These are phyloP conservation scores for Coemansia asiatica DNA, from an alignment of 192 early-diverging fungal species.

Conservation along the genomic window DNA sequence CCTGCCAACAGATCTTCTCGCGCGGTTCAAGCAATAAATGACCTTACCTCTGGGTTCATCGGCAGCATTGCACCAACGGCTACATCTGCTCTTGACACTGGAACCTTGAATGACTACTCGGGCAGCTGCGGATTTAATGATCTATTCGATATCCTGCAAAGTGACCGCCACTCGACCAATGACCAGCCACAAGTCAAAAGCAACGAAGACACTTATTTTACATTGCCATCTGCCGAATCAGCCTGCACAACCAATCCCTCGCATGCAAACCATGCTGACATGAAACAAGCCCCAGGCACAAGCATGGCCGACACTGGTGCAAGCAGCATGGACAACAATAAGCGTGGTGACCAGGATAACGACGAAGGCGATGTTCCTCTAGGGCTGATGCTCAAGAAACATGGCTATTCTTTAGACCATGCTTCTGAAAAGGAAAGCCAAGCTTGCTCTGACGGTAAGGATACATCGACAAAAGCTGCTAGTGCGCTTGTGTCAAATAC, in stretches of 20 bases:
- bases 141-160: conserved; percentile 23
- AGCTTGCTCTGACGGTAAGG: background rate
- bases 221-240: background rate
- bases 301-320: background rate
- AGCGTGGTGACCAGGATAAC: background rate
- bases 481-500: background rate
- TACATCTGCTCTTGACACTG: conserved; percentile 1
- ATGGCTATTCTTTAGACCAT: background rate
- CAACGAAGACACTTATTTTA: background rate
- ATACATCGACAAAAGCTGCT: background rate
- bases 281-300: background rate
- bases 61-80: background rate
- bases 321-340: background rate
- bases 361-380: background rate
- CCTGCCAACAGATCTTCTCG: background rate
- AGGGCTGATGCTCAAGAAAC: background rate
- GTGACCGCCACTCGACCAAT: conserved; percentile 8
- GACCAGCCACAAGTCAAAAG: background rate
- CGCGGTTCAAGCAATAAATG: background rate
- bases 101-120: background rate
- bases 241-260: background rate
- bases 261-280: background rate
- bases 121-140: conserved; percentile 17
- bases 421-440: background rate
- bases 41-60: background rate